Conservation (phyloP, 192 early-diverging fungal genomes). For the Linnemannia schmuckeri region DNA sequence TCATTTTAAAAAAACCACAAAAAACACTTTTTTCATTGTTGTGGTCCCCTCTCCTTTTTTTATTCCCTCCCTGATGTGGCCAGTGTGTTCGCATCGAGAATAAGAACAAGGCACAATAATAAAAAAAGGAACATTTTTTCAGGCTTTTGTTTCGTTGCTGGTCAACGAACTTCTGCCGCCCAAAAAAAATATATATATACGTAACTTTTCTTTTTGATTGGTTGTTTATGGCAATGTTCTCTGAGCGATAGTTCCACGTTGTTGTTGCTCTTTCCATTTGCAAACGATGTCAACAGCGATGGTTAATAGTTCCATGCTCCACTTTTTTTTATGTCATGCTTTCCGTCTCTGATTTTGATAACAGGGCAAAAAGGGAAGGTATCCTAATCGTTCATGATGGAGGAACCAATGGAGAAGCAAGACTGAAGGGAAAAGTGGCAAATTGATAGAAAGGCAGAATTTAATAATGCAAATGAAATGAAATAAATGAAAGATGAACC, state of each 20-base stretch:
- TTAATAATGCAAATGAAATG: neutral
- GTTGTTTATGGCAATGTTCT: too few species aligned
- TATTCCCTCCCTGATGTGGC: neutral
- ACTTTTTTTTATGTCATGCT: too few species aligned
- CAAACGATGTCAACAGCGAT: too few species aligned
- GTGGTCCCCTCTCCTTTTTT: neutral
- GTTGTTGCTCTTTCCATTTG: too few species aligned
- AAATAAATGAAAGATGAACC: neutral
- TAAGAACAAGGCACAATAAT: neutral
- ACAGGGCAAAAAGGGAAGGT: too few species aligned
- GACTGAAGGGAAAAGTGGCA: neutral
- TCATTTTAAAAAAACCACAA: neutral
- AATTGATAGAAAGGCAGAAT: neutral
- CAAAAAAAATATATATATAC: neutral
- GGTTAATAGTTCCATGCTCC: too few species aligned
- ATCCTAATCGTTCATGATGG: neutral
- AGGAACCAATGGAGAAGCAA: neutral
- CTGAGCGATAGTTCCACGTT: too few species aligned
- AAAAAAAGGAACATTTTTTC: neutral
- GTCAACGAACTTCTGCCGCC: neutral
- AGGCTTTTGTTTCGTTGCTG: neutral
- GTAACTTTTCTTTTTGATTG: too few species aligned
- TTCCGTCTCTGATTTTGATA: too few species aligned
- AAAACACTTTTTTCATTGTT: neutral
- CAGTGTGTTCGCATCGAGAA: conserved; percentile 1